phyloP scores from a whole-genome alignment of 495 filamentous ascomycete species.

The Aspergillus incahuasiensis region DNA sequence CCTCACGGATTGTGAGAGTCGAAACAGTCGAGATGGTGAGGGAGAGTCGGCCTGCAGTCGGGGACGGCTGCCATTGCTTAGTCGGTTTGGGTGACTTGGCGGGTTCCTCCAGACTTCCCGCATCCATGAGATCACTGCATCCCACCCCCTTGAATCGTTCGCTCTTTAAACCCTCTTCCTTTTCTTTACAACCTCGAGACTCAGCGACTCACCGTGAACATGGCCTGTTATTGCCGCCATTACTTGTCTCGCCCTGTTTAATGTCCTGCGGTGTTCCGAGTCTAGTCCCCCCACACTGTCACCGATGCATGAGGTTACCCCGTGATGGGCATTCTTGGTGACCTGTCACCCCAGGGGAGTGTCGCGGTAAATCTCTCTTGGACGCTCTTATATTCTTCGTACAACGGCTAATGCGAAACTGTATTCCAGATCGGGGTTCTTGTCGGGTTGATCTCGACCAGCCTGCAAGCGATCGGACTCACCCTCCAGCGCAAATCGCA shows the following conservation, averaged over 20 bases:
- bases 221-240: slow-evolving; percentile 8
- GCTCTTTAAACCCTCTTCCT: slow-evolving; percentile 9
- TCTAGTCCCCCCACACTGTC: slow-evolving; percentile 16
- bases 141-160: slow-evolving; percentile 8
- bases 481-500: slow-evolving; percentile 99
- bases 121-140: slow-evolving; percentile 17
- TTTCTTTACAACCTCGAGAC: background rate
- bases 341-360: slow-evolving; percentile 79
- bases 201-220: slow-evolving; percentile 3
- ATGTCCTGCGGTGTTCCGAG: slow-evolving; percentile 18
- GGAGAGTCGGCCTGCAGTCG: slow-evolving; percentile 13
- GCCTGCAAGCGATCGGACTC: slow-evolving; percentile 88
- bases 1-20: slow-evolving; percentile 17
- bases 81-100: slow-evolving; percentile 8
- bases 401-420: slow-evolving; percentile 12
- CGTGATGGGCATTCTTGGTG: slow-evolving; percentile 71
- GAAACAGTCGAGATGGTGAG: background rate
- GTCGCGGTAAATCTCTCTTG: slow-evolving; percentile 60
- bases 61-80: slow-evolving; percentile 11
- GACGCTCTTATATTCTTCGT: background rate
- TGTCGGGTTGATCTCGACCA: slow-evolving; percentile 88
- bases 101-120: slow-evolving; percentile 19
- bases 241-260: slow-evolving; percentile 18
- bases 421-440: slow-evolving; percentile 73
- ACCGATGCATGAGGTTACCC: slow-evolving; percentile 30